phyloP scores from a whole-genome alignment of 2,329 filamentous ascomycete genomes.

The Penicillium glabrum region DNA sequence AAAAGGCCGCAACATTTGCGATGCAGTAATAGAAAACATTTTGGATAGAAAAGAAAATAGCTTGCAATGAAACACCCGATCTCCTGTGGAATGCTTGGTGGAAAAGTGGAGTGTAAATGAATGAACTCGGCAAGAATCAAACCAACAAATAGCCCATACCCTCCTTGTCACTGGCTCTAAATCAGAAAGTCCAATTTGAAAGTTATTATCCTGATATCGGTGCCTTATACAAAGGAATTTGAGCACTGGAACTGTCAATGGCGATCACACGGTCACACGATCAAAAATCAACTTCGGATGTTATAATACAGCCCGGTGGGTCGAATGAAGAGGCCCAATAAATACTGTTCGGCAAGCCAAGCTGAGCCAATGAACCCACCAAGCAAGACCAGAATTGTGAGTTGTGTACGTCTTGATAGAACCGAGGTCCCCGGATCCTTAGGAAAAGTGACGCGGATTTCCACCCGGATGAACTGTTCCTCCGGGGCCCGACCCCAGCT shows the following conservation, averaged over 20 bases:
- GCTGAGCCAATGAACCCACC: neutral
- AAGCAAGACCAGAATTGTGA: neutral
- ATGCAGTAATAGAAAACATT: conserved; percentile 15
- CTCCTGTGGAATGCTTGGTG: neutral
- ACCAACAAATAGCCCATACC: neutral
- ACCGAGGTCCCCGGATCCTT: neutral
- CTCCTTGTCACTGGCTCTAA: neutral
- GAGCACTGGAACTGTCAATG: neutral
- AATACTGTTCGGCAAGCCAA: neutral
- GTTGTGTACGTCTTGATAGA: neutral
- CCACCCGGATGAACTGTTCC: neutral
- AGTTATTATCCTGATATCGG: neutral
- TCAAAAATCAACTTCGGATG: neutral
- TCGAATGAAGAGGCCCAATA: neutral
- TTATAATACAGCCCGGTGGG: neutral
- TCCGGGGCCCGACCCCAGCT: neutral
- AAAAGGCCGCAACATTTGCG: conserved; percentile 5
- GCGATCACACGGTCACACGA: neutral
- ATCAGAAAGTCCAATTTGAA: neutral
- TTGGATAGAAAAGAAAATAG: conserved; percentile 8
- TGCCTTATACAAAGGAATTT: neutral
- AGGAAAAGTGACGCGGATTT: neutral
- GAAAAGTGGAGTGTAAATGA: conserved; percentile 1
- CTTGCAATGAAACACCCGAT: neutral
- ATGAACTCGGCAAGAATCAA: neutral